Base-by-base conservation (phyloP, 345 rosid genomes). In the Brassica juncea region DNA sequence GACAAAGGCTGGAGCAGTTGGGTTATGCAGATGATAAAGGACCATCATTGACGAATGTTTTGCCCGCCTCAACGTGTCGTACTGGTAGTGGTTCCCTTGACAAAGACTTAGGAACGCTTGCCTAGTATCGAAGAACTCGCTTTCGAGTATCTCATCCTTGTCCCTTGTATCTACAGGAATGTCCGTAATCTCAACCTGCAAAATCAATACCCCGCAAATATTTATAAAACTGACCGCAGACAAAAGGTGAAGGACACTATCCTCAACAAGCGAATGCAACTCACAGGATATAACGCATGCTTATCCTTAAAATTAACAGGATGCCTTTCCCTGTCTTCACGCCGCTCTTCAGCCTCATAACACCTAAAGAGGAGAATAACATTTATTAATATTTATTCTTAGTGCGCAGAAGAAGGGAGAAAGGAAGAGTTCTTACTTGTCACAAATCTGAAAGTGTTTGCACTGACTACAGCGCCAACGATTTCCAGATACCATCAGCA, bases 11-110 rank as follows among this genome's bases (percentile, higher is more conserved):
- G 98, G 99, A 60, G 98, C 99, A 54, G 99, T 93, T 73, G 99
- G 99, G 85, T 96, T 96, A 74, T 96, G 99, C 63, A 96, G 98
- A 85, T 96, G 99, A 87, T 96, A 96, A 39, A 96, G 97, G 60
- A 96, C 97, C 99, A 96, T 96, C 98, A 96, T 96, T 7, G 99
- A 96, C 23, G 99, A 96, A 85, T 96, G 99, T 73, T 96, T 96
- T 37, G 99, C 99, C 75, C 99, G 91, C 81, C 99, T 88, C 79
- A 96, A 73, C 28, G 98, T 96, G 78, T 96, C 99, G 84, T 93
- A 96, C 82, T 96, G 99, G 78, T 96, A 96, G 86, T 96, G 99
- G 85, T 96, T 96, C 79, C 97, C 99, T 85, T 96, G 98, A 82
- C 99, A 96, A 63, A 96, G 97, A 90, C 99, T 96, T 82, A 96